Evolutionary conservation across 169 alveolate genomes (phyloP).

Genomic region (Eimeria tenella): DNA sequence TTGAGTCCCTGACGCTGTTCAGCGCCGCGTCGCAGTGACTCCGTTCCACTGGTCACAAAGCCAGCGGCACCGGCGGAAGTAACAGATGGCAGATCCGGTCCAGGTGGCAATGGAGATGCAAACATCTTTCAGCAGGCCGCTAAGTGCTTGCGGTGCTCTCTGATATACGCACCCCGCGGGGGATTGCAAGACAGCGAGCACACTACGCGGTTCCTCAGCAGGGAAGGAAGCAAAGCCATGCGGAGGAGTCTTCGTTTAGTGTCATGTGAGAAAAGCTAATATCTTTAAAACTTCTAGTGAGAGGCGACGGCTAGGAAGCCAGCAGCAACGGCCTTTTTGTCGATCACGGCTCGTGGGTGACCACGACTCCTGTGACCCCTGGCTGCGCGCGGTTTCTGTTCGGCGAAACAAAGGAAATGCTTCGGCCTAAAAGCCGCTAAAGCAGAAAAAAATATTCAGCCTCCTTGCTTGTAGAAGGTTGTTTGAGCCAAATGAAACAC

Average conservation of each 20-base stretch:
- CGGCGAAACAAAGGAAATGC: background rate
- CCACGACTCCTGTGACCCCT: slow-evolving; percentile 28
- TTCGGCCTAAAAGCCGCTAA: background rate
- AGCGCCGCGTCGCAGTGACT: background rate
- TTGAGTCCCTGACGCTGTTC: slow-evolving; percentile 41
- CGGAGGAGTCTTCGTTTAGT: background rate
- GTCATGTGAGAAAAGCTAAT: slow-evolving; percentile 9
- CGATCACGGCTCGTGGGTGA: slow-evolving; percentile 36
- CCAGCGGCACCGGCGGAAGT: slow-evolving; percentile 26
- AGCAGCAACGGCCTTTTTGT: background rate
- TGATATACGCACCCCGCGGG: background rate
- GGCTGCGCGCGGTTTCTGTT: background rate
- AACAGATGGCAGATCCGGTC: slow-evolving; percentile 47
- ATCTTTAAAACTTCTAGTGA: background rate
- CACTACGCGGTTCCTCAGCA: slow-evolving; percentile 12
- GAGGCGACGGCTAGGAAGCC: slow-evolving; percentile 6
- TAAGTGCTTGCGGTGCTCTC: slow-evolving; percentile 21
- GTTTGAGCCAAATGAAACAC: background rate
- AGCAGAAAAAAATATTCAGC: slow-evolving; percentile 10
- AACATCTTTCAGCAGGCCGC: slow-evolving; percentile 58
- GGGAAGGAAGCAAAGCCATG: slow-evolving; percentile 10
- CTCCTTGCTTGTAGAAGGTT: background rate
- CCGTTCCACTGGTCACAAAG: background rate
- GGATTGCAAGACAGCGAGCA: background rate
- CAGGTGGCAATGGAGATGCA: slow-evolving; percentile 65